Percentiles rank a stretch among this genome's conserved stretches.
Conservation (phyloP, 108 stramenopile genomes). For the Conticribra weissflogii region DNA sequence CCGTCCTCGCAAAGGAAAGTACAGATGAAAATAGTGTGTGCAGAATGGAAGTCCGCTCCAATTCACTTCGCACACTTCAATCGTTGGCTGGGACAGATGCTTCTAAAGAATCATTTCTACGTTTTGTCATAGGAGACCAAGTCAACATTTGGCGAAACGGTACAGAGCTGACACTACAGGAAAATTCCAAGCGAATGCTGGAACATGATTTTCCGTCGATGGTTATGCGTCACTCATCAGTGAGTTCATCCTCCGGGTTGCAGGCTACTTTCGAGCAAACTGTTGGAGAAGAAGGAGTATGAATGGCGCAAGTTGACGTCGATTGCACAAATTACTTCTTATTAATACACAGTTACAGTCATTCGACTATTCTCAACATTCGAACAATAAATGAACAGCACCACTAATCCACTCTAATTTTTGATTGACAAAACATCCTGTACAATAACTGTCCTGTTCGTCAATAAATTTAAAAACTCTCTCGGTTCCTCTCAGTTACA, state of each 20-base stretch:
- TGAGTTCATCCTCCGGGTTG: slow-evolving; percentile 5
- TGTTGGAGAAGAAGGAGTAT: no score
- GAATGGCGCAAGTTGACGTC: no score
- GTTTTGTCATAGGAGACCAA: slow-evolving; percentile 33
- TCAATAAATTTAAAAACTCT: no score
- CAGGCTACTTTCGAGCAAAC: no score
- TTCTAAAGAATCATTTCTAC: slow-evolving; percentile 22
- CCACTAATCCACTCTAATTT: no score
- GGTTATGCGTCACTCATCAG: slow-evolving; percentile 8
- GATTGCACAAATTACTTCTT: no score
- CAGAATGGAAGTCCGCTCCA: slow-evolving; percentile 26
- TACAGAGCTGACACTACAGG: background rate
- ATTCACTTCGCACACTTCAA: slow-evolving; percentile 16
- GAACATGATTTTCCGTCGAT: slow-evolving; percentile 35
- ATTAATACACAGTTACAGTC: no score
- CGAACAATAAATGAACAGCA: no score
- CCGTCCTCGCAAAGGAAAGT: slow-evolving; percentile 17
- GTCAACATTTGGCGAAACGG: slow-evolving; percentile 3
- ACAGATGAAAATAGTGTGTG: slow-evolving; percentile 12
- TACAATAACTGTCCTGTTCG: no score
- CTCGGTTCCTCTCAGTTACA: no score
- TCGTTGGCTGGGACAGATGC: slow-evolving; percentile 18
- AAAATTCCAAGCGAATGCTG: background rate
- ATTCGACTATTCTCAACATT: no score
- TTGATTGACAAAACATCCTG: no score